Evolutionary conservation across 140 eudicot genomes (phyloP).

Genomic region (Ambrosia hybrid): DNA sequence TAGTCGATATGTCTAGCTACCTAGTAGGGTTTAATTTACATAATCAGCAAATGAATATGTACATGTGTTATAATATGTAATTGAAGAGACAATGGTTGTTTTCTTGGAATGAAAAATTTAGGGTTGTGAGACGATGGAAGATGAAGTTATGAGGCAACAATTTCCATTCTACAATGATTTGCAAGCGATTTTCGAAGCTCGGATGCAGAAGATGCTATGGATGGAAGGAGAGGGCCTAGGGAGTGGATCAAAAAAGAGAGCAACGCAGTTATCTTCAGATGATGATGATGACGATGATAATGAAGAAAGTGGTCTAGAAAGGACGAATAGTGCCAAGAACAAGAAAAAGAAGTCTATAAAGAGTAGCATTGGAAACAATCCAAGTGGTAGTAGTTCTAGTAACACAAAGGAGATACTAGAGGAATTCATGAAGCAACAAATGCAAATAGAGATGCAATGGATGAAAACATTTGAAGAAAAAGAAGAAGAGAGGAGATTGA

Average conservation of each 20-base stretch:
- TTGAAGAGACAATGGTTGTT: neutral
- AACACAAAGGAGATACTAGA: conserved; percentile 63
- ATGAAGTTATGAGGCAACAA: conserved; percentile 72
- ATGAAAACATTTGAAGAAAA: conserved; percentile 56
- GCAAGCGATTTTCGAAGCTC: conserved; percentile 64
- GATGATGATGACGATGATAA: conserved; percentile 62
- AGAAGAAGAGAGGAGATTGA: conserved; percentile 70
- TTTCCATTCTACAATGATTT: conserved; percentile 82
- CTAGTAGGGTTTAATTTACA: no score
- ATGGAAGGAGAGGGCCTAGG: conserved; percentile 67
- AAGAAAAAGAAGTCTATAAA: conserved; percentile 36
- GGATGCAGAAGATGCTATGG: conserved; percentile 96
- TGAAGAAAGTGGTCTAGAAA: conserved; percentile 53
- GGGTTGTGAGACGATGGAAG: conserved; percentile 94
- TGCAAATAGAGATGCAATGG: conserved; percentile 74
- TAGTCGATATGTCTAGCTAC: no score
- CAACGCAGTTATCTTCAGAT: conserved; percentile 54
- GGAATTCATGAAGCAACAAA: conserved; percentile 75
- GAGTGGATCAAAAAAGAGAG: conserved; percentile 48
- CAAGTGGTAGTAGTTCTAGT: conserved; percentile 10
- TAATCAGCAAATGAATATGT: neutral
- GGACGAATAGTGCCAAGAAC: conserved; percentile 21
- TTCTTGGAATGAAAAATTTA: conserved; percentile 13
- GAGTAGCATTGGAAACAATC: conserved; percentile 4
- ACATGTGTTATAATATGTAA: neutral